Evolutionary conservation across 805 yeast genomes (phyloP).

Genomic region (Candida sakaeoensis): DNA sequence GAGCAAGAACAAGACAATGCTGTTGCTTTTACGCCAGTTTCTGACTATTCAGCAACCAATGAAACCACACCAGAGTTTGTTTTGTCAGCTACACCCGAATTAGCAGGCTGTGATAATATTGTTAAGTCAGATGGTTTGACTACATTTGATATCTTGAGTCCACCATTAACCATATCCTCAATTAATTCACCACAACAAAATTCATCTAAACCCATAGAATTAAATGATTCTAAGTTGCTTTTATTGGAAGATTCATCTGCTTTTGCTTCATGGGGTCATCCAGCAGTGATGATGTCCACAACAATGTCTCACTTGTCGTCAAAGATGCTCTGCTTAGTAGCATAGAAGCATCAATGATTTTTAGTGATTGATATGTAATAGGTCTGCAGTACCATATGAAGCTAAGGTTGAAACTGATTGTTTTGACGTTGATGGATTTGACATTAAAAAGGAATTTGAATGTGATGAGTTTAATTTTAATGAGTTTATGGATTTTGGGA

Average conservation of each 20-base stretch:
- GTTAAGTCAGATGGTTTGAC: background rate
- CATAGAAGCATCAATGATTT: conserved; percentile 6
- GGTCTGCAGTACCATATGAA: conserved; percentile 6
- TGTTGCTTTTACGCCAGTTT: conserved; percentile 1
- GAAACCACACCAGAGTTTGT: background rate
- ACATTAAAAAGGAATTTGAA: background rate
- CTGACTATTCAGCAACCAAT: background rate
- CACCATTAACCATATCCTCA: conserved; percentile 1
- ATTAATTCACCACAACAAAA: background rate
- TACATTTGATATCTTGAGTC: background rate
- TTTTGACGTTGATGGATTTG: conserved; percentile 1
- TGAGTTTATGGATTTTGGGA: conserved; percentile 5
- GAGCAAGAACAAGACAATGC: too few relatives aligned
- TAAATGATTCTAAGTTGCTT: background rate
- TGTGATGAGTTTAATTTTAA: conserved; percentile 2
- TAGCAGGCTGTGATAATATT: background rate
- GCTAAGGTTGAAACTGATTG: background rate
- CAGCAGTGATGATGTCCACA: conserved; percentile 6
- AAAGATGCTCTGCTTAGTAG: conserved; percentile 6
- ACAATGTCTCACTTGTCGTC: background rate
- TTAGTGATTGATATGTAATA: background rate
- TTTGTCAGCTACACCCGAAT: background rate
- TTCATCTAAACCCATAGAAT: background rate
- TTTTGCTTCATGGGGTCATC: conserved; percentile 4
- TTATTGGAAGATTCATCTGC: conserved; percentile 4